These are phyloP conservation scores for Citrus hindsii DNA, from an alignment of 345 rosid species.

Conservation along the genomic window DNA sequence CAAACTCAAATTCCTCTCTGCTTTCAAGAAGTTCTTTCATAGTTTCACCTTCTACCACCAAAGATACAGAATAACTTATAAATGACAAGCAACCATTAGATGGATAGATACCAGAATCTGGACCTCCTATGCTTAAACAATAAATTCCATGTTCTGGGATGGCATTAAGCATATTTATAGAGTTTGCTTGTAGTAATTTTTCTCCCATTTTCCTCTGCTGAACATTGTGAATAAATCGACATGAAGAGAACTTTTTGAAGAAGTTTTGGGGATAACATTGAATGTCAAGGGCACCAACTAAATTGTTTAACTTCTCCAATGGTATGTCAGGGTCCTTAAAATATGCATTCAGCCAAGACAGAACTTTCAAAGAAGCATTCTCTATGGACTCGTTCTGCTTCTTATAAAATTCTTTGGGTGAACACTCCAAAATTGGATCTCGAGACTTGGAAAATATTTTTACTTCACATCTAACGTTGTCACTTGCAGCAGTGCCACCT, in stretches of 20 bases:
- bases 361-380: conserved; percentile 68
- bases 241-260: conserved; percentile 35
- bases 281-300: conserved; percentile 39
- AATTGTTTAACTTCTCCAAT: conserved; percentile 34
- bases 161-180: conserved; percentile 17
- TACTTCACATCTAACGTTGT: conserved; percentile 46
- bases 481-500: conserved; percentile 21
- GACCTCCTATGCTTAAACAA: conserved; percentile 47
- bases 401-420: conserved; percentile 53
- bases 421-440: conserved; percentile 63
- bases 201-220: conserved; percentile 20
- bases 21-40: conserved; percentile 77
- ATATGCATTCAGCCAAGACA: conserved; percentile 63
- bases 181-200: conserved; percentile 22
- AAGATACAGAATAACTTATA: conserved; percentile 57
- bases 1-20: conserved; percentile 80
- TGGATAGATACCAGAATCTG: conserved; percentile 55
- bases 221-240: conserved; percentile 24
- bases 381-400: conserved; percentile 75
- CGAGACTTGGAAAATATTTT: conserved; percentile 60
- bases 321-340: conserved; percentile 43
- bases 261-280: conserved; percentile 34
- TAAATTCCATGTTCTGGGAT: conserved; percentile 24
- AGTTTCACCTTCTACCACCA: conserved; percentile 37
- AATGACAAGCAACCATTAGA: conserved; percentile 56